A percentile compares a stretch with the other conserved stretches of the same genome.
Conservation (phyloP, 179 eudicot genomes). For the Beta corolliflora region DNA sequence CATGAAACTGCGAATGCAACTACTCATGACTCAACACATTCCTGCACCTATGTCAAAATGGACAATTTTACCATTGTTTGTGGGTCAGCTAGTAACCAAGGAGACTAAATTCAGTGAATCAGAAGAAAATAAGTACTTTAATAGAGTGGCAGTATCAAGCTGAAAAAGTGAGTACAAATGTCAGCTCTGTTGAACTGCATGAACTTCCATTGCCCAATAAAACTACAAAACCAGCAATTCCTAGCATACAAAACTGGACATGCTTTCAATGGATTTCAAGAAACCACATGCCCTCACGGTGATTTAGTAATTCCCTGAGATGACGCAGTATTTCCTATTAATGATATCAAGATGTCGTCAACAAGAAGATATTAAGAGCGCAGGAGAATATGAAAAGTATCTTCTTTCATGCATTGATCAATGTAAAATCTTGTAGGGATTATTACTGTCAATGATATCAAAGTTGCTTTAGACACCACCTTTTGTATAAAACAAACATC, state of each 20-base stretch:
- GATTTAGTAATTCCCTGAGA: neutral
- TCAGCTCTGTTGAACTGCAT: neutral
- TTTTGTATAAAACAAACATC: neutral
- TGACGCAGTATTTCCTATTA: neutral
- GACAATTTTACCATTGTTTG: neutral
- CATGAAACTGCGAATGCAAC: neutral
- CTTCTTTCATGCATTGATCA: neutral
- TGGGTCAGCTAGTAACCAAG: neutral
- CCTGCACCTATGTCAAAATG: neutral
- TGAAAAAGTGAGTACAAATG: neutral
- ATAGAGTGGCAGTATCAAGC: neutral
- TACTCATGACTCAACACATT: neutral
- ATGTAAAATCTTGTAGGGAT: neutral
- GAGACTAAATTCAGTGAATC: neutral
- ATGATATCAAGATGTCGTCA: neutral
- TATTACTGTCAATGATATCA: neutral
- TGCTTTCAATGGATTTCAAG: neutral
- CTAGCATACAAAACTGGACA: neutral
- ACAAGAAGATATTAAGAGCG: too few species aligned
- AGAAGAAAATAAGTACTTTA: neutral
- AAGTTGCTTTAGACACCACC: neutral
- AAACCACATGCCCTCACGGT: neutral
- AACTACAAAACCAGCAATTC: neutral
- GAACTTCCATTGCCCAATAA: neutral
- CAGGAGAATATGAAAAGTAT: too few species aligned